Base-by-base conservation (phyloP, 352 stramenopile species). In the Phytophthora megakarya region DNA sequence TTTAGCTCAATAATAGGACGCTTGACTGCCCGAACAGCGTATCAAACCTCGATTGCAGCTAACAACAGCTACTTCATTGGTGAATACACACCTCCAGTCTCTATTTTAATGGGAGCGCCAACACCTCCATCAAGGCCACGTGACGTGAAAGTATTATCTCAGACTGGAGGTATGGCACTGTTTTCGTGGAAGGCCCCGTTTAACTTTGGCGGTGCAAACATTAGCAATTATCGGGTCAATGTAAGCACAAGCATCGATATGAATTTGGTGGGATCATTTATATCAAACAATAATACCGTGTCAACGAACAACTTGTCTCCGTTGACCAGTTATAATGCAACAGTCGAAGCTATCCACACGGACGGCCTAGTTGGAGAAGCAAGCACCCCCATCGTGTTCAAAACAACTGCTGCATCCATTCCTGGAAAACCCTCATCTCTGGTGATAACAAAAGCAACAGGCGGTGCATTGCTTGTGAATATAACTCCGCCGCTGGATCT, bases 181-280 rank as follows among this genome's bases (percentile, higher is more conserved):
- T 32, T 89, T 18, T 72, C 67, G 1, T 89, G 80, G 80, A 56
- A 40, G 5, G 22, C 65, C 35, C 76, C 80, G 3, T 62, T 80
- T 19, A 78, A 89, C 51, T 61, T 11, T 16, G 80, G 80, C 15
- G 80, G 80, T 0, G 65, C 61, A 2, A n/a, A 23, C 21, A 70
- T 89, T 46, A 13, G 50, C 13, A 39, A 54, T 0, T 89, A 89
- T 40, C 61, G 54, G 9, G 55, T 81, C 1, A 55, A 56, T n/a
- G 46, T 80, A 3, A 64, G 22, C 21, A 57, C 25, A n/a, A 47
- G 12, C 0, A 25, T 2, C 1, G 46, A 52, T 13, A 54, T 45
- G 1, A 16, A 3, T 18, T 21, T 50, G 12, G 11, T 73, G 0
- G 33, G 44, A 1, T 45, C 30, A 1, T 72, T 62, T 16, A 57